Percentiles rank a stretch among this genome's conserved stretches.
phyloP scores from a whole-genome alignment of 306 rosid genomes.

The Echinosophora koreensis region DNA sequence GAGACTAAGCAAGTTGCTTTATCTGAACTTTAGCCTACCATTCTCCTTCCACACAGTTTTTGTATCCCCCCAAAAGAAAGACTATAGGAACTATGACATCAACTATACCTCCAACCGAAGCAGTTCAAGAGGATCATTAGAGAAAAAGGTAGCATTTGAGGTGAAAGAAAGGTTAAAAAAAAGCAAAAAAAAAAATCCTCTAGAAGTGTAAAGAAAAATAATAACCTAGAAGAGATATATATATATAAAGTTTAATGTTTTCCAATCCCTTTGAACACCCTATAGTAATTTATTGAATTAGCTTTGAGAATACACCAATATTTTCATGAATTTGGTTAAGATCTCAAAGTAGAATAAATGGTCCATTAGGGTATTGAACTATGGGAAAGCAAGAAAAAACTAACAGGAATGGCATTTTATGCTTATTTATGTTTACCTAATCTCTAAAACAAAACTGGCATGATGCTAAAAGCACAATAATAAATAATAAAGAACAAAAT shows the following conservation, averaged over 20 bases:
- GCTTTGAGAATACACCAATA: slow-evolving; percentile 34
- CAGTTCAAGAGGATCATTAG: slow-evolving; percentile 7
- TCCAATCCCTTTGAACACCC: slow-evolving; percentile 19
- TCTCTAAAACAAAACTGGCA: slow-evolving; percentile 30
- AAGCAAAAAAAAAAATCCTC: background rate
- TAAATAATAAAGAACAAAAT: slow-evolving; percentile 26
- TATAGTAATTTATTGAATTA: slow-evolving; percentile 1
- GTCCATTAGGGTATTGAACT: slow-evolving; percentile 13
- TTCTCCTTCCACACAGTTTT: background rate
- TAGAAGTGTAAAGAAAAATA: background rate
- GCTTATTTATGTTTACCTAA: slow-evolving; percentile 11
- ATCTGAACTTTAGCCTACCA: slow-evolving; percentile 2
- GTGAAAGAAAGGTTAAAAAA: background rate
- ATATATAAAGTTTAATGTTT: background rate
- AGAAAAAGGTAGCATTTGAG: slow-evolving; percentile 10
- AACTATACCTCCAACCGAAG: slow-evolving; percentile 2
- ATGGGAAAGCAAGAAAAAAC: slow-evolving; percentile 8
- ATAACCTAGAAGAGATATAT: background rate
- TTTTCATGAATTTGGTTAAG: background rate
- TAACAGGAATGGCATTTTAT: slow-evolving; percentile 10
- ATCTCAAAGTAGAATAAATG: slow-evolving; percentile 33
- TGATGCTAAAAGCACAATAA: slow-evolving; percentile 27
- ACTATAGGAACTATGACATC: background rate
- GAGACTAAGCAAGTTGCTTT: background rate
- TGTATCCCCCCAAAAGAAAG: background rate